Conservation (phyloP, 176 grass and related monocot species). For the Rhipidocladum racemiflorum region DNA sequence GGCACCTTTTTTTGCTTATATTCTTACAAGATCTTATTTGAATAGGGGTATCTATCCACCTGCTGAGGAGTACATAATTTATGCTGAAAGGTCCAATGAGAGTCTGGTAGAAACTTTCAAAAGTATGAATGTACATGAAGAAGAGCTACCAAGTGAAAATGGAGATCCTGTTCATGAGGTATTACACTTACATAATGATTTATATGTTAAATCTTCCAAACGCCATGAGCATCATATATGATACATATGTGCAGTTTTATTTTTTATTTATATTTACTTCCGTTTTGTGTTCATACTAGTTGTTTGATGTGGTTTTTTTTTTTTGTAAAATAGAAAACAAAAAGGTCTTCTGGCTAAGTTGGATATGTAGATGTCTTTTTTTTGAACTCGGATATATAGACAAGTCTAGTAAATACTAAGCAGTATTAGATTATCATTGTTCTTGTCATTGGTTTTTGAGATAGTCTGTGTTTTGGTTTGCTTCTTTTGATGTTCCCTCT, state of each 20-base stretch:
- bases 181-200: slow-evolving; percentile 4
- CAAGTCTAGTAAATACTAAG: neutral
- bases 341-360: no score
- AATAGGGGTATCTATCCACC: slow-evolving; percentile 65
- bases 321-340: neutral
- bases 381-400: no score
- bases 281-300: neutral
- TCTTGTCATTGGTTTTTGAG: neutral
- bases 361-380: no score
- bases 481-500: neutral
- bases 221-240: neutral
- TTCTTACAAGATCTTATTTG: slow-evolving; percentile 10
- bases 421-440: neutral
- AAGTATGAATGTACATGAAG: slow-evolving; percentile 69
- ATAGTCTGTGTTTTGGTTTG: neutral
- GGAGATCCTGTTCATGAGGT: slow-evolving; percentile 57
- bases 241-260: neutral
- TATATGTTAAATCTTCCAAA: slow-evolving; percentile 10
- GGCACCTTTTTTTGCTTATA: neutral
- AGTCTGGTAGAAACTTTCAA: slow-evolving; percentile 77
- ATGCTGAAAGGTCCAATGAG: slow-evolving; percentile 47
- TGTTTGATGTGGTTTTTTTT: neutral
- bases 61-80: slow-evolving; percentile 58
- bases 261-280: neutral
- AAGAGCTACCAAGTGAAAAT: slow-evolving; percentile 55